A percentile compares a stretch with the other conserved stretches of the same genome.
Conservation (phyloP, 2,329 filamentous ascomycete genomes). For the Orbilia javanica region DNA sequence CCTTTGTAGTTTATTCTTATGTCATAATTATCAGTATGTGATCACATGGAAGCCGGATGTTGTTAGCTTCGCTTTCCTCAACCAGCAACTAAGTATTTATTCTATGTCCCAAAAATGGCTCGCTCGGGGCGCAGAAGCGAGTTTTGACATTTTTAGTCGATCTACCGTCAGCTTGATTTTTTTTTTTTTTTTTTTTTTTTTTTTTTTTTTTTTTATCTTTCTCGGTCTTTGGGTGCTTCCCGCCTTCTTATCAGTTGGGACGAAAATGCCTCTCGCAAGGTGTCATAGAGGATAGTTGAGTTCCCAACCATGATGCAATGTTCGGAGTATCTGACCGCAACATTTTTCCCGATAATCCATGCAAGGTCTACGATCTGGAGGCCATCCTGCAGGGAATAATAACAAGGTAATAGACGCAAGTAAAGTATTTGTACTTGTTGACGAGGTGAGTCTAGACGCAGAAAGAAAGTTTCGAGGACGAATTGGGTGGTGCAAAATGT, state of each 20-base stretch:
- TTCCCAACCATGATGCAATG: constrained; percentile 49
- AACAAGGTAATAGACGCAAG: neutral
- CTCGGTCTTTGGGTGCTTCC: neutral
- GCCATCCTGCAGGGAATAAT: constrained; percentile 8
- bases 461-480: constrained; percentile 5
- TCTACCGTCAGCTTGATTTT: constrained; percentile 6
- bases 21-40: constrained; percentile 34
- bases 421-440: constrained; percentile 9
- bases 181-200: neutral
- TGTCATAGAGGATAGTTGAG: constrained; percentile 18
- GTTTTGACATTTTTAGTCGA: constrained; percentile 5
- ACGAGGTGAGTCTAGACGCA: constrained; percentile 24
- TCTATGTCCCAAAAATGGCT: constrained; percentile 10
- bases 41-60: constrained; percentile 50
- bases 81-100: neutral
- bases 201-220: neutral
- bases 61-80: constrained; percentile 17
- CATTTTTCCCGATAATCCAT: constrained; percentile 22
- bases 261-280: constrained; percentile 40
- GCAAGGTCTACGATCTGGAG: constrained; percentile 22
- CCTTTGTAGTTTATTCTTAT: constrained; percentile 28
- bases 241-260: constrained; percentile 18
- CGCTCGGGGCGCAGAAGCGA: neutral
- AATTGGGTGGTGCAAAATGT: constrained; percentile 29
- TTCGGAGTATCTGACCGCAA: constrained; percentile 16